Evolutionary conservation across 2,329 filamentous ascomycete genomes (phyloP), one percentile per base, ranked within the genome.

Genomic region (Ceratocystis diversiconidia): DNA sequence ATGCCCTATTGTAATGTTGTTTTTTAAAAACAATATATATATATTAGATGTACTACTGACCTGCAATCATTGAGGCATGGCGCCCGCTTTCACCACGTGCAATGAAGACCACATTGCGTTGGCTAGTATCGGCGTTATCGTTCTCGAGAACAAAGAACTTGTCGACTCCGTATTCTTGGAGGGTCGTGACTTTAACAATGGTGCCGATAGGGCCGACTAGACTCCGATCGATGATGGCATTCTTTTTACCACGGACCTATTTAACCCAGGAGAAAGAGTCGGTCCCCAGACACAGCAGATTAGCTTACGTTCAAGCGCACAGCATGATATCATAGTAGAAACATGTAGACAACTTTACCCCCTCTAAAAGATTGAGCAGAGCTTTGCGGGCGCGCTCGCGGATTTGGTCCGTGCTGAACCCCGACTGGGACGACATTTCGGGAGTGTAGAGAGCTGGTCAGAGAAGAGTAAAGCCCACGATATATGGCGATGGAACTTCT

Each of bases 161-260:
- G 76, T 97, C 92, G 70, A 99, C 92, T 36, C 95, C 95, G 78
- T 97, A 96, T 73, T 99, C 94, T 73, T 97, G 90, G 17, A 96
- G 82, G 8, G 89, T 92, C 25, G 92, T 92, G 73, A 96, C 95
- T 75, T 96, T 96, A 77, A 95, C 90, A 70, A 99, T 87, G 67
- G 92, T 82, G 67, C 92, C 90, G 70, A 99, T 83, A 36, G 92
- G 90, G 28, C 92, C 94, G 70, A 92, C 91, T 71, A 99, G 82
- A 71, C 86, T 87, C 75, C 88, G 89, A 75, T 97, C 92, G 73
- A 99, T 87, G 63, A 99, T 89, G 68, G 99, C 80, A 73, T 96
- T 97, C 82, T 99, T 99, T 84, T 97, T 99, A 71, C 95, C 95
- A 74, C 92, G 89, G 70, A 97, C 90, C 94, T 99, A 73, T 67